Base-by-base conservation (phyloP, 371 early-diverging fungal species). In the Saksenaea vasiformis region DNA sequence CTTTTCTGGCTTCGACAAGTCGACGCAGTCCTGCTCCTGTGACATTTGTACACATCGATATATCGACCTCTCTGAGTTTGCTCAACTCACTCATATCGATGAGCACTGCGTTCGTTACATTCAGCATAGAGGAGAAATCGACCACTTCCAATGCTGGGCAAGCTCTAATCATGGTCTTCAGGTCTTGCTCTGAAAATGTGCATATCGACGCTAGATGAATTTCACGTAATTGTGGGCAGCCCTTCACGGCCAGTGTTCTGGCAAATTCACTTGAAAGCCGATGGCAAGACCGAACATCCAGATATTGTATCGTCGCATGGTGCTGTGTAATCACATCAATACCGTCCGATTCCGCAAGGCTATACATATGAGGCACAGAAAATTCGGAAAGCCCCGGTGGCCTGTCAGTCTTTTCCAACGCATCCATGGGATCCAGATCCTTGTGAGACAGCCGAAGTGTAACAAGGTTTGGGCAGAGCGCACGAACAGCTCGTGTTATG, bases 21-120 rank as follows among this genome's bases (percentile, higher is more conserved):
- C 60, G 35, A 13, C 70, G 63, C 0, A 80, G 5, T 0, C 77
- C 77, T 1, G 56, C 28, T 10, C 80, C 80, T 2, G 77, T 77
- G 1, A 80, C 61, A 2, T 55, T 56, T 24, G 26, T 60, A 19
- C 73, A 73, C 5, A 54, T 34, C 1, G 73, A 68, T 4, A 80
- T 56, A 60, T 80, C 72, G 0, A 80, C 17, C 4, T 38, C 1
- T 15, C 31, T 44, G 7, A 73, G 41, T 13, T 56, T 37, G 11
- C 27, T 28, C 19, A 60, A 54, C 4, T 35, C 54, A 4, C 56
- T 60, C 11, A 80, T 8, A 5, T 58, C 65, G 3, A 31, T 56
- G 10, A 73, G n/a, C 5, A 71, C 54, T 0, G 17, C 28, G 37
- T 77, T 73, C 15, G 60, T 68, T 0, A 75, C 66, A 26, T 44